phyloP scores from a whole-genome alignment of 2,329 filamentous ascomycete genomes.

The Byssoonygena ceratinophila region DNA sequence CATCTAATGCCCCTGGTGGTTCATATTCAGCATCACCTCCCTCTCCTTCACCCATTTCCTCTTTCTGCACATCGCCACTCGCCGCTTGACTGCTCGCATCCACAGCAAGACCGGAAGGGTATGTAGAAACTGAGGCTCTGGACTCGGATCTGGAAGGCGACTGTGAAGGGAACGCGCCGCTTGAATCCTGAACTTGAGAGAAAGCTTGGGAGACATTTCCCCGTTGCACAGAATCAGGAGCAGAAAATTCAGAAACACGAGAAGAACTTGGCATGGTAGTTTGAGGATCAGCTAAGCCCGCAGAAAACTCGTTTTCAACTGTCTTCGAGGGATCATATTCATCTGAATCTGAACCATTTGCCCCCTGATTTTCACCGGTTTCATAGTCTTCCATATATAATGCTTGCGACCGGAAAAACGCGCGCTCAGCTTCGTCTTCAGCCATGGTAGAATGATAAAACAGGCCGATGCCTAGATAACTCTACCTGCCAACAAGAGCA shows the following conservation, averaged over 20 bases:
- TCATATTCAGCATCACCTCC: conserved; percentile 43
- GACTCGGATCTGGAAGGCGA: conserved; percentile 29
- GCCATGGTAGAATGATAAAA: conserved; percentile 33
- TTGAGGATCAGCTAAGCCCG: conserved; percentile 24
- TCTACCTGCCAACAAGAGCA: background rate
- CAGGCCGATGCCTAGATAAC: background rate
- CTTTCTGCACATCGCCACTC: conserved; percentile 54
- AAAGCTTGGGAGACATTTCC: conserved; percentile 21
- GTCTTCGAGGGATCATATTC: conserved; percentile 46
- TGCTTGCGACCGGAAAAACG: conserved; percentile 43
- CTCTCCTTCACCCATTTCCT: conserved; percentile 47
- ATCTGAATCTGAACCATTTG: conserved; percentile 46
- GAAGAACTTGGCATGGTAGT: conserved; percentile 22
- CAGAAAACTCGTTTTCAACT: conserved; percentile 34
- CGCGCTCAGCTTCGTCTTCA: conserved; percentile 44
- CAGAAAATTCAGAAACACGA: conserved; percentile 21
- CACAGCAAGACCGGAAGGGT: conserved; percentile 25
- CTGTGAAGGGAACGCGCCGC: conserved; percentile 24
- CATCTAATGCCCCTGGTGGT: conserved; percentile 41
- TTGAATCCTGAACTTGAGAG: conserved; percentile 23
- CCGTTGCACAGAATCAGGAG: conserved; percentile 20
- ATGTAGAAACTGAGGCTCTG: conserved; percentile 25
- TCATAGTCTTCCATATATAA: conserved; percentile 34
- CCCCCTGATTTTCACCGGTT: conserved; percentile 43
- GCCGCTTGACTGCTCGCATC: conserved; percentile 43